phyloP scores from a whole-genome alignment of 768 basidiomycete genomes.

The Amanita muscaria region DNA sequence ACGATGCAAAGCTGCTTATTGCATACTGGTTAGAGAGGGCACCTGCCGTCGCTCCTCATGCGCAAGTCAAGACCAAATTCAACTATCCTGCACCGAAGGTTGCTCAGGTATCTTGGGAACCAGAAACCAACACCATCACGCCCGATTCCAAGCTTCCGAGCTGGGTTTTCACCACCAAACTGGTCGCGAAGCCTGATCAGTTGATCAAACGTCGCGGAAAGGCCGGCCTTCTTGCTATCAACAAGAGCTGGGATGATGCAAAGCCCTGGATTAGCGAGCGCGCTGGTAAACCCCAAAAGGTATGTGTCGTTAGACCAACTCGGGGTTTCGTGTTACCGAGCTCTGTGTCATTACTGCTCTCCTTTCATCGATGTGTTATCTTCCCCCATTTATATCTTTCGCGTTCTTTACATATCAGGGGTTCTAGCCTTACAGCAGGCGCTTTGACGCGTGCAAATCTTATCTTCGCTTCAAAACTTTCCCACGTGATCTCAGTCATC shows the following conservation, averaged over 20 bases:
- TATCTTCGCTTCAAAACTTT: neutral
- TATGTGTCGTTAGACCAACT: constrained; percentile 26
- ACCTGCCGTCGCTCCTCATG: constrained; percentile 63
- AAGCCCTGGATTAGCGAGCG: constrained; percentile 79
- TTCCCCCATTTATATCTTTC: constrained; percentile 14
- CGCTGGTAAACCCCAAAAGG: constrained; percentile 91
- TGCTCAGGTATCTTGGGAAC: constrained; percentile 84
- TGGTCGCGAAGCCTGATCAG: constrained; percentile 96
- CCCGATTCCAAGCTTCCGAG: constrained; percentile 50
- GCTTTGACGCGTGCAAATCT: constrained; percentile 17
- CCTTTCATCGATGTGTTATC: neutral
- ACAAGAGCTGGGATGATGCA: constrained; percentile 87
- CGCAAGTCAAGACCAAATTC: constrained; percentile 47
- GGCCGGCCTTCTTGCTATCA: constrained; percentile 89
- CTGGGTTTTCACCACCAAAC: constrained; percentile 81
- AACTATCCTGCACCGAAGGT: constrained; percentile 63
- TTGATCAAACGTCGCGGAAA: constrained; percentile 99
- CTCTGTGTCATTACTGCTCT: neutral
- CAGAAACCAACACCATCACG: constrained; percentile 49
- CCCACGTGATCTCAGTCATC: constrained; percentile 5
- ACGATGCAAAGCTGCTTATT: constrained; percentile 96
- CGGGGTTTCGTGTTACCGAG: constrained; percentile 6
- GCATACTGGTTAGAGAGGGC: constrained; percentile 96
- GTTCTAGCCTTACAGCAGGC: constrained; percentile 11
- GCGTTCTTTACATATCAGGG: constrained; percentile 7